Base-by-base conservation (phyloP, 2,329 filamentous ascomycete genomes). In the Elsinoe ampelina region DNA sequence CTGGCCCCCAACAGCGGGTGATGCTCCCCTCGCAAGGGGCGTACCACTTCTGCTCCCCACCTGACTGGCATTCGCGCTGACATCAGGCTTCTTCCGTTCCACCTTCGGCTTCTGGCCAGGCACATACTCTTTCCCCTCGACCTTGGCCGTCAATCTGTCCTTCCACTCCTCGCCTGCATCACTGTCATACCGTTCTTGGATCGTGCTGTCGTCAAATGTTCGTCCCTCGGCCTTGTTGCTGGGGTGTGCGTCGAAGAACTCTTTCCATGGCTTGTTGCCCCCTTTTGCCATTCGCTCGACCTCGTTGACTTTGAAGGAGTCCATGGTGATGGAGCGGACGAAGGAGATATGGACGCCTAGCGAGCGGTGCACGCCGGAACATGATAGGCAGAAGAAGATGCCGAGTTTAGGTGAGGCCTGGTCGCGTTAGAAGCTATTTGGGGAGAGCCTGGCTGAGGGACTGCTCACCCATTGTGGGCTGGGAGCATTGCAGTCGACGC, bases 331-430 rank as follows among this genome's bases (percentile, higher is more conserved):
- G 67, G 87, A 93, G 59, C 93, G 87, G 62, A 98, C 91, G 75
- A 98, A 98, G 70, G 90, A 95, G 72, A 98, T 95, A 77, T 98
- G 93, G 35, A 98, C 93, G 60, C 93, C 93, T 30, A 98, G 83
- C 2, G 90, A 90, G 61, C 93, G 87, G 75, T 98, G 93, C 55
- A 93, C 88, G 64, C 93, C 93, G 34, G 91, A 92, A 77, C 93
- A 98, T 61, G 86, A 89, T 54, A 98, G 84, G 74, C 93, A 98
- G 79, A 98, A 96, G 77, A 98, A 98, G 72, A 95, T 89, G 68
- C 92, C 92, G 70, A 98, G 95, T 74, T 98, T 98, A 62, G 93
- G 93, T 36, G 90, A 85, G 34, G 83, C 82, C 81, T 84, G 63
- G 22, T 59, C 36, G 11, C 26, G 11, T 58, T 34, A 32, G 54